Base-by-base conservation (phyloP, 1,284 basidiomycete species). In the Austroboletus rostrupii region DNA sequence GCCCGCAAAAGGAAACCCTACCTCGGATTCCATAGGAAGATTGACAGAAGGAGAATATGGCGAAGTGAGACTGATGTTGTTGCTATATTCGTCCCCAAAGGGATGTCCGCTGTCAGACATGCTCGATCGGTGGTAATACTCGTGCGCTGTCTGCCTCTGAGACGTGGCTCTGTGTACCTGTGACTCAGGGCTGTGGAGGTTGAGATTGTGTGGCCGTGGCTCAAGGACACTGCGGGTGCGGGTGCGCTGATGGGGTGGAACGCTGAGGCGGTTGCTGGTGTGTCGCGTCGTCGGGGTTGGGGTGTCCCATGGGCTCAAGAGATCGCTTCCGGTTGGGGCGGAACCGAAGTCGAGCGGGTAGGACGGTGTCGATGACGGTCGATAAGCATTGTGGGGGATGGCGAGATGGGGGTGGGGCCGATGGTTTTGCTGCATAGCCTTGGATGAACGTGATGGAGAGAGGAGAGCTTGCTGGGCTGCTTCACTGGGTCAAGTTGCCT, bases 161-260 rank as follows among this genome's bases (percentile, higher is more conserved):
- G 82, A 82, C 9, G 65, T 59, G 8, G 78, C 75, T 47, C 79
- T 75, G 55, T 75, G 69, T 20, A 83, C 57, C 49, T 76, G 74
- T 3, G 81, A 73, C 44, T 84, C 79, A 20, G 80, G 76, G 6
- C 32, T 46, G 41, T 39, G 60, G 57, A 80, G 78, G 3, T 70
- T 52, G 9, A 76, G 57, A 17, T 57, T 56, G 17, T 68, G 48
- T 2, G 65, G 53, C 2, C 64, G 58, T 1, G 57, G 51, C 33
- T 71, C 67, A 20, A 72, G 61, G n/a, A 66, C 69, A 54, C 76
- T 79, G 37, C 66, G 61, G 3, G 76, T 61, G 37, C 77, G 70
- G 45, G 64, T 47, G 43, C 57, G 63, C 7, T 56, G 42, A 48
- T 54, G 53, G 31, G 52, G 48, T 32, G 43, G 23, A 19, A 43